A percentile compares a stretch with the other conserved stretches of the same genome.
phyloP scores from a whole-genome alignment of 2,329 filamentous ascomycete species.

The Colletotrichum lini region DNA sequence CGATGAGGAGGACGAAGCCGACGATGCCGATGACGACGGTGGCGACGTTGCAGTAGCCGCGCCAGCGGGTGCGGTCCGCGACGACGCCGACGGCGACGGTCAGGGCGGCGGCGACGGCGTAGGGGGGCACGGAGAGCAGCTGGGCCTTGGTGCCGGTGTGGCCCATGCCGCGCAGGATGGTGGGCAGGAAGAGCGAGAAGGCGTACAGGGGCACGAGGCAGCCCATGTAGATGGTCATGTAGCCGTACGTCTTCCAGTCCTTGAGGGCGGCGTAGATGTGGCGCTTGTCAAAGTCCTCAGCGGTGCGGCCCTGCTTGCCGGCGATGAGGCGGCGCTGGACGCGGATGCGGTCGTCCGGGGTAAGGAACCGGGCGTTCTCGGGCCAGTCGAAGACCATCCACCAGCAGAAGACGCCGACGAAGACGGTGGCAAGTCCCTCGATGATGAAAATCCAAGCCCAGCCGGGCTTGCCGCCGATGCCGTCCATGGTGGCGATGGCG shows the following conservation, averaged over 20 bases:
- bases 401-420: constrained; percentile 76
- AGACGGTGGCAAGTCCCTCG: constrained; percentile 76
- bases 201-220: constrained; percentile 65
- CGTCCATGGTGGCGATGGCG: constrained; percentile 77
- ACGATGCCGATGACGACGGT: constrained; percentile 72
- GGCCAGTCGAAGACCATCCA: constrained; percentile 87
- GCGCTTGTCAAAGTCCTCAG: constrained; percentile 79
- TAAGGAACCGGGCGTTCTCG: constrained; percentile 79
- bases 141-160: constrained; percentile 59
- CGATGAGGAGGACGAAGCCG: constrained; percentile 78
- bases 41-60: constrained; percentile 78
- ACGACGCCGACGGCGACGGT: constrained; percentile 75
- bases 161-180: constrained; percentile 63
- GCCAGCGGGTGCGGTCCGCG: constrained; percentile 74
- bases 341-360: constrained; percentile 74
- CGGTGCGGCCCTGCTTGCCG: constrained; percentile 77
- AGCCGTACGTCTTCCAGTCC: constrained; percentile 81
- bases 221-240: constrained; percentile 64
- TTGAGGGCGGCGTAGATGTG: constrained; percentile 79
- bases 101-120: constrained; percentile 72
- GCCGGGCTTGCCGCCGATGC: constrained; percentile 65
- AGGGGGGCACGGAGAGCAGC: constrained; percentile 71
- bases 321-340: constrained; percentile 77
- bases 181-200: constrained; percentile 70
- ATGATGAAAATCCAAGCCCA: constrained; percentile 77